These are phyloP conservation scores for Euphorbia celastroides DNA, from an alignment of 441 rosid species.

Conservation along the genomic window DNA sequence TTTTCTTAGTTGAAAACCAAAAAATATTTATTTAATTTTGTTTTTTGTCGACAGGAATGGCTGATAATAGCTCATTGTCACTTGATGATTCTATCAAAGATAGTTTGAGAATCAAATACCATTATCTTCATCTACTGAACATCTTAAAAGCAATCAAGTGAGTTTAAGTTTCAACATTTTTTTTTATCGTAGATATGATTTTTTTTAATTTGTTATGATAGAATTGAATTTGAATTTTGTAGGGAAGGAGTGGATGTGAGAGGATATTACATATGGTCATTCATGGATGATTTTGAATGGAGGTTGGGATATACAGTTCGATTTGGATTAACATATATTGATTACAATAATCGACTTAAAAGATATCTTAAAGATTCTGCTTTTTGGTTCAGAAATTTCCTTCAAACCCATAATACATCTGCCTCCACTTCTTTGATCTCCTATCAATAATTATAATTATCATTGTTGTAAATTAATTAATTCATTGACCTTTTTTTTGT, in stretches of 20 bases:
- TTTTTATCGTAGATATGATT: too few species aligned
- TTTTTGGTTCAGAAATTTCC: constrained; percentile 29
- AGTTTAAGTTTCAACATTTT: not conserved
- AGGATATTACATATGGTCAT: constrained; percentile 33
- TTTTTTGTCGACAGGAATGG: constrained; percentile 27
- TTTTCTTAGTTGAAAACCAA: not conserved
- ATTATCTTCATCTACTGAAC: constrained; percentile 31
- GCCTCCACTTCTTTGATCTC: not conserved
- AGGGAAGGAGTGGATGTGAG: constrained; percentile 31
- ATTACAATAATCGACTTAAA: constrained; percentile 23
- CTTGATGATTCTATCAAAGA: constrained; percentile 30
- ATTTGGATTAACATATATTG: constrained; percentile 27
- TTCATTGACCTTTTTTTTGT: too few species aligned
- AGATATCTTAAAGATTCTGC: constrained; percentile 31
- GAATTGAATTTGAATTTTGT: not conserved
- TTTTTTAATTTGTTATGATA: too few species aligned
- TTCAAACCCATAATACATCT: not conserved
- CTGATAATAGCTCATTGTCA: constrained; percentile 26
- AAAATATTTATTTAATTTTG: too few species aligned
- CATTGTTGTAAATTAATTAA: not conserved
- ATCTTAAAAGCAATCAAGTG: constrained; percentile 35
- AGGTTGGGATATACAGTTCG: constrained; percentile 26
- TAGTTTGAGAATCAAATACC: constrained; percentile 23
- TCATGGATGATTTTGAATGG: constrained; percentile 42
- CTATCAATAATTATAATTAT: not conserved